Base-by-base conservation (phyloP, 1,139 yeast genomes). In the Komagataea norvegica region DNA sequence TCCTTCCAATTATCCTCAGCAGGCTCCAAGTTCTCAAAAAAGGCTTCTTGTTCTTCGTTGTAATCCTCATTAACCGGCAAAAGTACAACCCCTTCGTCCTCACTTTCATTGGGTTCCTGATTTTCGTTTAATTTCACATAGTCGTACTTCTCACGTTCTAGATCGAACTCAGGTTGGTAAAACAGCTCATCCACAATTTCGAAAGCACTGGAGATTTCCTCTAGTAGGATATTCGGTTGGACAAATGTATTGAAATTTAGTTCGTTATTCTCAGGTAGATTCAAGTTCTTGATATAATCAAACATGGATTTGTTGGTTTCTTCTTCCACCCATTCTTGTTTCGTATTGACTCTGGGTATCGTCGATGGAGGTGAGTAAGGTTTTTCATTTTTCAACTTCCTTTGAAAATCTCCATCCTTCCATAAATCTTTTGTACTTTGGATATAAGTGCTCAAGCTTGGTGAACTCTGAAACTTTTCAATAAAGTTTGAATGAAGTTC, bases 371-470 rank as follows among this genome's bases (percentile, higher is more conserved):
- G 40, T 9, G 47, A 41, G 32, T 62, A 67, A 2, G 58, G 42
- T 2, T 52, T 49, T 31, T 67, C 47, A 16, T 71, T 68, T 39
- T 70, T 60, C 2, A 57, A 31, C 14, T 58, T 60, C 36, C 91
- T 65, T 45, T 87, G 79, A 42, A 57, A 68, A 25, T 60, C 62
- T 23, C 85, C 74, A 51, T 85, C 93, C 22, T 68, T 67, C 62
- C 84, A 70, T 13, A 87, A 65, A 31, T 72, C 74, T 38, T 70
- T 68, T 29, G 88, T 71, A 5, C 88, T 80, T 1, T 74, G 66
- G 11, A 82, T 62, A 44, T 69, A 72, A 16, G 65, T 68, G 20
- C 57, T 55, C 3, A 48, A 41, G 2, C 44, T 33, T 3, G 42
- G 37, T 7, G 47, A 45, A 6, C 44, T 39, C n/a, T 30, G 31